Percentiles rank a stretch among this genome's conserved stretches.
phyloP scores from a whole-genome alignment of 2,329 filamentous ascomycete genomes.

The Dothidotthia symphoricarpi region DNA sequence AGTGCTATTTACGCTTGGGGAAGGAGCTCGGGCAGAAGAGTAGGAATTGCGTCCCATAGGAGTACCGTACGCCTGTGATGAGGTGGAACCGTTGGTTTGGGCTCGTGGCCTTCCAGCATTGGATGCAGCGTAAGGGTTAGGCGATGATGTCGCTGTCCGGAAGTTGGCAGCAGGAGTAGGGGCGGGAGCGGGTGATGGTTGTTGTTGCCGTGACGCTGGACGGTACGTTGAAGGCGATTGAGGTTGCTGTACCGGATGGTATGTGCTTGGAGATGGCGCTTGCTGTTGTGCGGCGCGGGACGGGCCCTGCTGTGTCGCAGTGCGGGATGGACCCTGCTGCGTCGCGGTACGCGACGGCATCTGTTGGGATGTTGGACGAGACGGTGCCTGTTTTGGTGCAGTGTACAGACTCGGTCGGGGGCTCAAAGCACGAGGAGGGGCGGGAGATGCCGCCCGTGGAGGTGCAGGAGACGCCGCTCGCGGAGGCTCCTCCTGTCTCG shows the following conservation, averaged over 20 bases:
- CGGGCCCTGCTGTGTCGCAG: slow-evolving; percentile 6
- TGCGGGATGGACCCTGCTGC: neutral
- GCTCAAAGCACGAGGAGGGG: slow-evolving; percentile 57
- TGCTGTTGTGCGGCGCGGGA: slow-evolving; percentile 13
- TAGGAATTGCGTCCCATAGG: slow-evolving; percentile 38
- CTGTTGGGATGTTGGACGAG: slow-evolving; percentile 2
- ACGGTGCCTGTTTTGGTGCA: slow-evolving; percentile 11
- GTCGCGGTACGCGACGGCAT: slow-evolving; percentile 2
- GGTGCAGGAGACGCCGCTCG: slow-evolving; percentile 63
- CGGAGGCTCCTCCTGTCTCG: slow-evolving; percentile 46
- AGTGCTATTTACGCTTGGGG: slow-evolving; percentile 34
- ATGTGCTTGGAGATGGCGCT: slow-evolving; percentile 9
- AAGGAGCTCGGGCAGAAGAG: slow-evolving; percentile 39
- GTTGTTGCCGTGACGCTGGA: slow-evolving; percentile 8
- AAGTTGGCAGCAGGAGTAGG: slow-evolving; percentile 6
- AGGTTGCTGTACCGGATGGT: slow-evolving; percentile 7
- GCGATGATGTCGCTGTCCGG: slow-evolving; percentile 46
- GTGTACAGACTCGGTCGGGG: slow-evolving; percentile 59
- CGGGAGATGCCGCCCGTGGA: slow-evolving; percentile 62
- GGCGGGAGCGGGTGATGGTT: slow-evolving; percentile 14
- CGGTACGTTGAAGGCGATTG: slow-evolving; percentile 10
- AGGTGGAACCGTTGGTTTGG: slow-evolving; percentile 40
- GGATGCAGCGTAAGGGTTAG: slow-evolving; percentile 59
- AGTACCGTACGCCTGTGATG: slow-evolving; percentile 33
- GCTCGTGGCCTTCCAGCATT: slow-evolving; percentile 35